Evolutionary conservation across 768 basidiomycete species (phyloP), one percentile per base, ranked within the genome.

Genomic region (Boletus coccyginus): DNA sequence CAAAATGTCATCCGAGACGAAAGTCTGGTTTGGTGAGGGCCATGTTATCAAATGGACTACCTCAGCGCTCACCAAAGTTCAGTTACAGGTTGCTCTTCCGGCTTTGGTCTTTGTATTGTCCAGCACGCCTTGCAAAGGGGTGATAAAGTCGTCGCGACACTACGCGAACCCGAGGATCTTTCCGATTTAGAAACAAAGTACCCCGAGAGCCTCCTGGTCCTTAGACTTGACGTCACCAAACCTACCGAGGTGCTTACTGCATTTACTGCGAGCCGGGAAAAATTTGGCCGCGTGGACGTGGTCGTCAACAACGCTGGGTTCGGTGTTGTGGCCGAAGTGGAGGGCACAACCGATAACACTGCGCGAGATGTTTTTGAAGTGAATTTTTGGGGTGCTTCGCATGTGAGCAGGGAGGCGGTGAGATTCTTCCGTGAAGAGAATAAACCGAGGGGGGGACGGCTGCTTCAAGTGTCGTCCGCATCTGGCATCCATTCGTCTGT

Each of bases 341-440:
- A 79, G 55, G 70, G 58, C 8, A 71, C 67, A 0, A 52, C 69
- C 0, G 74, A 75, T 7, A 65, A 67, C 16, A 66, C 52, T 29
- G 77, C 77, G 0, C 69, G 74, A 14, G 40, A 50, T 8, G 50
- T 73, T 17, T 73, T 80, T 38, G 79, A 79, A 50, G 72, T 78
- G 12, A 66, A 73, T 42, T 81, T 79, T 52, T 79, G 78, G 76
- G 78, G 75, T 0, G 73, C 77, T 0, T 77, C 72, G 6, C 59
- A 74, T 49, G 68, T 80, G 45, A 71, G 65, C 35, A 73, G 59
- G 52, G 66, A 74, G 68, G 77, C 74, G 24, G 48, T 62, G 41
- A 44, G 42, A 35, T 50, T 62, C 43, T 66, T 67, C 44, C 54
- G 67, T 16, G 67, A 68, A 13, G 67, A 48, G 21, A 68, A 66